Percentiles rank a stretch among this genome's conserved stretches.
phyloP scores from a whole-genome alignment of 768 basidiomycete genomes.

The Tephrocybe sp. region DNA sequence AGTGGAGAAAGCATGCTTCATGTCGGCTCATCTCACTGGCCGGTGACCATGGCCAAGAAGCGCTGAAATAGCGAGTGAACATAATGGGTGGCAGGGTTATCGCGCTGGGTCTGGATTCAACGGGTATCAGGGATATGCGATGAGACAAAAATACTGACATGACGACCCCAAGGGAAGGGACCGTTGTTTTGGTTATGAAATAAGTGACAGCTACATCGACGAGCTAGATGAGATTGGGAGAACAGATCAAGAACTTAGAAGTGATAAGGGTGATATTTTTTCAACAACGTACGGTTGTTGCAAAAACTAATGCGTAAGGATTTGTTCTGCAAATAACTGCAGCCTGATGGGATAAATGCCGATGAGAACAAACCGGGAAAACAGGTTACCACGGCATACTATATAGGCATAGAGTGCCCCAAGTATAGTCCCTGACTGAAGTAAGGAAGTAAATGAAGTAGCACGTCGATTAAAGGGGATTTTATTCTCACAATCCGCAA shows the following conservation, averaged over 20 bases:
- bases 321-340: slow-evolving; percentile 39
- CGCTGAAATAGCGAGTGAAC: slow-evolving; percentile 29
- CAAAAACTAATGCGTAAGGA: slow-evolving; percentile 39
- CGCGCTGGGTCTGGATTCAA: slow-evolving; percentile 25
- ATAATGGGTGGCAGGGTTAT: slow-evolving; percentile 44
- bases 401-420: slow-evolving; percentile 34
- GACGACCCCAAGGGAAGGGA: slow-evolving; percentile 42
- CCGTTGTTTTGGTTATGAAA: slow-evolving; percentile 37
- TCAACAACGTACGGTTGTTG: slow-evolving; percentile 34
- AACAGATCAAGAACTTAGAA: neutral
- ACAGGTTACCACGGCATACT: slow-evolving; percentile 15
- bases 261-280: neutral
- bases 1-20: neutral
- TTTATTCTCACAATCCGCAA: slow-evolving; percentile 37
- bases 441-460: neutral
- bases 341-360: slow-evolving; percentile 23
- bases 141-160: slow-evolving; percentile 29
- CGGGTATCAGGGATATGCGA: neutral
- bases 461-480: neutral
- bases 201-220: slow-evolving; percentile 47
- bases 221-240: slow-evolving; percentile 22
- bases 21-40: slow-evolving; percentile 21
- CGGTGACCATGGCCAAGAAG: slow-evolving; percentile 28
- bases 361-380: neutral
- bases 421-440: slow-evolving; percentile 30